Conservation (phyloP, 208 protist species). For the Strigomonas culicis region DNA sequence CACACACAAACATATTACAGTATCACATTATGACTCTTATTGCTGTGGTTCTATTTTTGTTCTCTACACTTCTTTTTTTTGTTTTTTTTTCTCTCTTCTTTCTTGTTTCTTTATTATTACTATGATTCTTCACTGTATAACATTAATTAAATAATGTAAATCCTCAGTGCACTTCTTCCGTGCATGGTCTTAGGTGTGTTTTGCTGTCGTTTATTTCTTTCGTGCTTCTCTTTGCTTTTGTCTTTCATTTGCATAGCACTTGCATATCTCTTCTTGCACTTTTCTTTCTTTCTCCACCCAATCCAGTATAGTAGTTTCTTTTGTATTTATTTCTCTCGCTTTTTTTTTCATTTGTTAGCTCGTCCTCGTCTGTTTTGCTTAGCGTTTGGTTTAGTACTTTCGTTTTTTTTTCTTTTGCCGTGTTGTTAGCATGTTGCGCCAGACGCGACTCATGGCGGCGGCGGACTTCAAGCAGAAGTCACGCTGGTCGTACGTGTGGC, state of each 20-base stretch:
- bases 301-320: background rate
- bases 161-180: conserved; percentile 4
- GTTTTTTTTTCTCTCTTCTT: conserved; percentile 24
- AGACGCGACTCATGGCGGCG: conserved; percentile 34
- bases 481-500: conserved; percentile 81
- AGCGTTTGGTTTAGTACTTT: background rate
- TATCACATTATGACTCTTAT: background rate
- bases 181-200: background rate
- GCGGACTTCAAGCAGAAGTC: conserved; percentile 92
- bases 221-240: background rate
- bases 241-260: background rate
- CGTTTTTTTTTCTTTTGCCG: conserved; percentile 6
- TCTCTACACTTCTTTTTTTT: conserved; percentile 11
- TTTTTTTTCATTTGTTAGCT: conserved; percentile 7
- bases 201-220: conserved; percentile 13
- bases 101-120: conserved; percentile 4
- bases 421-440: conserved; percentile 28
- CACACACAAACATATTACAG: background rate
- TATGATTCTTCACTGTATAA: background rate
- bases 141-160: conserved; percentile 9
- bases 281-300: background rate
- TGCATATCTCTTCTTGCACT: background rate
- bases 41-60: background rate
- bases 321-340: background rate
- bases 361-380: background rate